Evolutionary conservation across 306 rosid genomes (phyloP), one percentile per base, ranked within the genome.

Genomic region (Corylus americana): DNA sequence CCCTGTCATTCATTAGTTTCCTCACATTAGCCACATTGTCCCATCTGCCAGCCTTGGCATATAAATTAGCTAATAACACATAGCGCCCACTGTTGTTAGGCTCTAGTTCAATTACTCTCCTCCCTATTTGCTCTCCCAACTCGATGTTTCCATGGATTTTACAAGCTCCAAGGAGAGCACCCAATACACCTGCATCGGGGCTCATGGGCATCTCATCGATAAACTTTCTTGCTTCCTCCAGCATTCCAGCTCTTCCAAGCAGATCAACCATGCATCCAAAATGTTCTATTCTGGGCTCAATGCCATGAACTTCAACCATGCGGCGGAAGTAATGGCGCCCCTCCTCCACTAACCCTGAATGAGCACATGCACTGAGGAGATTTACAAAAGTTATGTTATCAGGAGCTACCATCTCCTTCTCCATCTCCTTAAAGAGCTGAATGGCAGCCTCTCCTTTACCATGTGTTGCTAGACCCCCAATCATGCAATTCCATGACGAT

Each of bases 81-180:
- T 90, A 90, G 5, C 93, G 90, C n/a, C 94, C 93, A 22, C 90
- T 87, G 78, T 90, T 90, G 1, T 62, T 72, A 5, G 97, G 89
- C 45, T 92, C 97, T 11, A 90, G 85, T 77, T 90, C 90, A 42
- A 92, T 88, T 42, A 84, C 80, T 62, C 53, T 81, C 81, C 59
- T 77, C 29, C 94, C 93, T 37, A 92, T 57, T 73, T 79, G 51
- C 84, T 84, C 87, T 49, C 89, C 94, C 71, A 92, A 55, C 68
- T 88, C 88, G 0, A 78, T 12, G 73, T 87, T 87, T 50, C 90
- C 85, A 72, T 90, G 88, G 64, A 90, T 88, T 78, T 81, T 90
- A 75, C 97, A 90, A 12, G 94, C 94, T 78, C 97, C 97, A 35
- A 92, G 85, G 22, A 90, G 91, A 1, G 97, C 93, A 47, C 94